Percentiles rank a stretch among this genome's conserved stretches.
phyloP scores from a whole-genome alignment of 768 basidiomycete species.

The Sporobolomyces phaffii region DNA sequence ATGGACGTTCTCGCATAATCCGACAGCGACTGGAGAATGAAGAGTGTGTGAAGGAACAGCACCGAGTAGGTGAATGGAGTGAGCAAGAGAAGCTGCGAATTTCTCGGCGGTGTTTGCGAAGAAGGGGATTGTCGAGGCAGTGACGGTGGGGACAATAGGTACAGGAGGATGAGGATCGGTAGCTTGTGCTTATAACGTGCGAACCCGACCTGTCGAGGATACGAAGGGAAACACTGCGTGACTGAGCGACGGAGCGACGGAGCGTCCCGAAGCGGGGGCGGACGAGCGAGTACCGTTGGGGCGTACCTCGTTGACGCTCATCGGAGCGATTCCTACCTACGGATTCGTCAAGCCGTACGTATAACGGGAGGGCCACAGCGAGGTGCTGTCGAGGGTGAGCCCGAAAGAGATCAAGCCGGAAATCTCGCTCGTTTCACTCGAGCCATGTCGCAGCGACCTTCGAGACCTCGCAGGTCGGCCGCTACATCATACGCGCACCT shows the following conservation, averaged over 20 bases:
- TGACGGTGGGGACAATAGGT: background rate
- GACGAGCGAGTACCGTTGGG: too few relatives aligned
- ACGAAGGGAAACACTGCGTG: too few relatives aligned
- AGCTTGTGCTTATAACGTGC: background rate
- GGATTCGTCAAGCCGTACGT: too few relatives aligned
- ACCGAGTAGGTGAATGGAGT: background rate
- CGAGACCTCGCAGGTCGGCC: background rate
- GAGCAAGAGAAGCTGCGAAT: too few relatives aligned
- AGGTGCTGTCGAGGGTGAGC: too few relatives aligned
- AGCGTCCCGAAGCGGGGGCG: too few relatives aligned
- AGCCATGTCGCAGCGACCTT: background rate
- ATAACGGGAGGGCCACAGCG: too few relatives aligned
- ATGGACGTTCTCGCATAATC: background rate
- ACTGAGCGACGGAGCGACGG: too few relatives aligned
- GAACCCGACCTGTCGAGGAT: background rate
- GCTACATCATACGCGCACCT: background rate
- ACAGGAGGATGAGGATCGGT: background rate
- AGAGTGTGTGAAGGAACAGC: background rate
- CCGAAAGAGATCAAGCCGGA: too few relatives aligned
- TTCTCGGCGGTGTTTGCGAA: too few relatives aligned
- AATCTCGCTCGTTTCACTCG: background rate
- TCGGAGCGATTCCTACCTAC: too few relatives aligned
- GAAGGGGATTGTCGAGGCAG: background rate
- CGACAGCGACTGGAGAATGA: background rate
- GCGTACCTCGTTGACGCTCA: too few relatives aligned